These are phyloP conservation scores for Exophiala viscosa DNA, from an alignment of 2,329 filamentous ascomycete genomes.

Conservation along the genomic window DNA sequence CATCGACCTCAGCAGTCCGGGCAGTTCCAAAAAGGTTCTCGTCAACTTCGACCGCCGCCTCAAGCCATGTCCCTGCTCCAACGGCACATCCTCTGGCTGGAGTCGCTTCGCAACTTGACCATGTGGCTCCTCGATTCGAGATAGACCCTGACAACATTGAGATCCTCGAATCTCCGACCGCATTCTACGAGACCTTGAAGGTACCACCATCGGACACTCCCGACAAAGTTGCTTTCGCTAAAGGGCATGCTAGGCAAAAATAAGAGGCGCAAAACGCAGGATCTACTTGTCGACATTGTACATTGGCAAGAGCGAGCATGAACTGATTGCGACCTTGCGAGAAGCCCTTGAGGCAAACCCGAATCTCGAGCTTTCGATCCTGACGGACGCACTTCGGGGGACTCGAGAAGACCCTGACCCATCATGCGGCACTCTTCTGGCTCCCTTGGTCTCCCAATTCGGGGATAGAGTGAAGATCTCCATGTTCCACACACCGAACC, in stretches of 20 bases:
- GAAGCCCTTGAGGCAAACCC: slow-evolving; percentile 71
- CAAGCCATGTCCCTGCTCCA: slow-evolving; percentile 15
- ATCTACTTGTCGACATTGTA: slow-evolving; percentile 96
- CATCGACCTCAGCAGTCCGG: slow-evolving; percentile 8
- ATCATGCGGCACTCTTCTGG: slow-evolving; percentile 83
- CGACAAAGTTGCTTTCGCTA: slow-evolving; percentile 13
- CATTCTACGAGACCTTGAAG: slow-evolving; percentile 91
- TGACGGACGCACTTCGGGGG: slow-evolving; percentile 86
- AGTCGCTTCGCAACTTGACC: slow-evolving; percentile 74
- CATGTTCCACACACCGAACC: slow-evolving; percentile 97
- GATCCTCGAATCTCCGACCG: slow-evolving; percentile 73
- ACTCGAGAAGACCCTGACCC: slow-evolving; percentile 83
- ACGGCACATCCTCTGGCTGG: slow-evolving; percentile 55
- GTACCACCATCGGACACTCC: slow-evolving; percentile 42
- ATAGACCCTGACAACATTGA: slow-evolving; percentile 74
- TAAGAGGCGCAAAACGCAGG: slow-evolving; percentile 69
- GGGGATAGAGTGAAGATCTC: slow-evolving; percentile 80
- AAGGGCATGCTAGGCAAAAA: slow-evolving; percentile 61
- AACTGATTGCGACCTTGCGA: slow-evolving; percentile 75
- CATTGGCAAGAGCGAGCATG: slow-evolving; percentile 87
- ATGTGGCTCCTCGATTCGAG: slow-evolving; percentile 84
- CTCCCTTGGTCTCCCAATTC: slow-evolving; percentile 84
- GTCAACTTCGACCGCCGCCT: slow-evolving; percentile 13
- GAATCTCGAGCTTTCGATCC: slow-evolving; percentile 74
- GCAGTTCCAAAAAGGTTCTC: slow-evolving; percentile 17